These are phyloP conservation scores for Calocybe gangraenosa DNA, from an alignment of 768 basidiomycete genomes.

Conservation along the genomic window DNA sequence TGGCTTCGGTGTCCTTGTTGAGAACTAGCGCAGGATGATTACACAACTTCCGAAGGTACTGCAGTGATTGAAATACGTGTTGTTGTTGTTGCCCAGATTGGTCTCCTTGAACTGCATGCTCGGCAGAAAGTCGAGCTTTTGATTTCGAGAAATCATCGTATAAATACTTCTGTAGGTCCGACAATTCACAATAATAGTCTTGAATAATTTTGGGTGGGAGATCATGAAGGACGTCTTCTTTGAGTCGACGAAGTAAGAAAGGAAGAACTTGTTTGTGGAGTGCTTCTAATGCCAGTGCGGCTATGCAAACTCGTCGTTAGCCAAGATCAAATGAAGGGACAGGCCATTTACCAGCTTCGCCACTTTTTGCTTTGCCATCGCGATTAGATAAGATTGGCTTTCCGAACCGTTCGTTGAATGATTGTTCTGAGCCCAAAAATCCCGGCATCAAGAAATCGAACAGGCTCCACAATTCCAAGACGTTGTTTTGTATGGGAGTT, in stretches of 20 bases:
- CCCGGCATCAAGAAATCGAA: constrained; percentile 99
- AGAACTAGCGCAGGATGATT: constrained; percentile 94
- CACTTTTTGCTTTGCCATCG: constrained; percentile 91
- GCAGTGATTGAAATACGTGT: constrained; percentile 95
- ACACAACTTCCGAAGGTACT: constrained; percentile 95
- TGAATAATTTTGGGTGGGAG: constrained; percentile 99
- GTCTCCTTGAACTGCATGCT: constrained; percentile 56
- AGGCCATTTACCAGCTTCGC: constrained; percentile 77
- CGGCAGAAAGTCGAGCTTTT: constrained; percentile 58
- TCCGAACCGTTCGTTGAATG: constrained; percentile 93
- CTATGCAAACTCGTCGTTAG: constrained; percentile 33
- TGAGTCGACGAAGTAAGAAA: constrained; percentile 91
- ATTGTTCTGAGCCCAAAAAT: constrained; percentile 91
- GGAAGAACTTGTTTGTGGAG: constrained; percentile 99
- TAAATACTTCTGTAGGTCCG: constrained; percentile 86
- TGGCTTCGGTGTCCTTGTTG: constrained; percentile 63
- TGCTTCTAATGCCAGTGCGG: constrained; percentile 90
- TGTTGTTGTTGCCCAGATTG: constrained; percentile 46
- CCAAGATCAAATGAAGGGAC: neutral
- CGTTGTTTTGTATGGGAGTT: constrained; percentile 99
- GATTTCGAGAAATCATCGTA: constrained; percentile 94
- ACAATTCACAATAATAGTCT: constrained; percentile 98
- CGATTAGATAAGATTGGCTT: constrained; percentile 94
- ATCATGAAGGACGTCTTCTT: constrained; percentile 95
- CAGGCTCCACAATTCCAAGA: constrained; percentile 95